Evolutionary conservation across 148 eudicot species (phyloP).

Genomic region (Simmondsia chinensis): DNA sequence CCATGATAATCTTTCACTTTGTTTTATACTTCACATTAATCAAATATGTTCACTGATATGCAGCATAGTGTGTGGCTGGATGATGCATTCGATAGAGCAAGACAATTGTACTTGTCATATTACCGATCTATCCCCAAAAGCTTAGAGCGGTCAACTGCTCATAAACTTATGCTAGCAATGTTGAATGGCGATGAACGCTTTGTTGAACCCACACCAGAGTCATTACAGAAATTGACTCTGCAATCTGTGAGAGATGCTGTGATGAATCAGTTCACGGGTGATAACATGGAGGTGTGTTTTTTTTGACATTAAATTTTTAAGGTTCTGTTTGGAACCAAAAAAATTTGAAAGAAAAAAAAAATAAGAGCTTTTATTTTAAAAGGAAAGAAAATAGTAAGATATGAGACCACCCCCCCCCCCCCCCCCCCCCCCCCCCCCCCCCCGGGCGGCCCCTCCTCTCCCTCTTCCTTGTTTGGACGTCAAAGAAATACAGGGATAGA

Average conservation of each 20-base stretch:
- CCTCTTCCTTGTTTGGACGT: too few relatives aligned
- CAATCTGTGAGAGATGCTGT: slow-evolving; percentile 87
- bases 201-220: slow-evolving; percentile 94
- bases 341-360: too few relatives aligned
- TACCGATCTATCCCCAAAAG: slow-evolving; percentile 98
- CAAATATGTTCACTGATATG: slow-evolving; percentile 17
- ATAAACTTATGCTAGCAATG: slow-evolving; percentile 92
- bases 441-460: too few relatives aligned
- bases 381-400: too few relatives aligned
- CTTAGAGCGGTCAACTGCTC: slow-evolving; percentile 96
- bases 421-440: too few relatives aligned
- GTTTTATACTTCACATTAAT: neutral
- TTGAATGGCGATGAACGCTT: slow-evolving; percentile 95
- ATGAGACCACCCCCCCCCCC: too few relatives aligned
- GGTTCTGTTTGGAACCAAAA: too few relatives aligned
- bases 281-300: slow-evolving; percentile 83
- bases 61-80: slow-evolving; percentile 99
- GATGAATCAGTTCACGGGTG: slow-evolving; percentile 77
- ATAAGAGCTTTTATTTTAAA: too few relatives aligned
- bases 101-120: slow-evolving; percentile 83
- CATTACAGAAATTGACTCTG: slow-evolving; percentile 59
- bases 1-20: neutral
- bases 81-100: slow-evolving; percentile 98
- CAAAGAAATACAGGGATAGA: too few relatives aligned
- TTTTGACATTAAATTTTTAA: neutral